Base-by-base conservation (phyloP, 2,329 filamentous ascomycete species). In the Malbranchea cinnamomea region DNA sequence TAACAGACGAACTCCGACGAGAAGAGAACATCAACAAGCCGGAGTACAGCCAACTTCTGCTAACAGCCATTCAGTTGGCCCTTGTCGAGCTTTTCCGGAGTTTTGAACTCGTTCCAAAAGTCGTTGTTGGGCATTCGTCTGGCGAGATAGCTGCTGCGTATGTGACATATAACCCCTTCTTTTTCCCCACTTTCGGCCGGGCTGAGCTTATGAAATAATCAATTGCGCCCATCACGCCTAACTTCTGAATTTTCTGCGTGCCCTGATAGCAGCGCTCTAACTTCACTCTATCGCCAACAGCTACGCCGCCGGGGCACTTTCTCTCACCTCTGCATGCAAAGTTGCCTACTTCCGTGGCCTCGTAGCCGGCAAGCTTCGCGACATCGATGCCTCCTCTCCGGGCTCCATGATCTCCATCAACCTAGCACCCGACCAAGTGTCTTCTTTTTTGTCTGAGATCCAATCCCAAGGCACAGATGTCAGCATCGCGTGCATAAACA, bases 141-240 rank as follows among this genome's bases (percentile, higher is more conserved):
- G 46, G 46, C n/a, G 46, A 49, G 24, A 47, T 49, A 23, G 40
- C 39, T 6, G 43, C 43, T 8, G 43, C 43, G 4, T 42, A 36
- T 16, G 29, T 59, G 1, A 53, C 16, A 4, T 12, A 10, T 4
- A 17, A 6, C 11, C 3, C 26, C 16, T 18, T 14, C 11, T 16
- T 4, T 28, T 16, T 8, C 26, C 16, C 11, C 12, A 8, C 2
- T 13, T n/a, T 26, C 9, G 24, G 15, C 9, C 9, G 15, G 4
- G 15, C 24, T 26, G 11, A 13, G 15, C 8, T 5, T 14, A 13
- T 28, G n/a, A n/a, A 6, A 12, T 17, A 13, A 28, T 12, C 13
- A n/a, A 15, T 12, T 14, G 19, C 7, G 26, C 16, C n/a, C 9
- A 8, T 28, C 9, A 13, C 6, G n/a, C 9, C 26, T 17, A 3